Percentiles rank a stretch among this genome's conserved stretches.
Conservation (phyloP, 768 basidiomycete species). For the Podaxis pistillaris region DNA sequence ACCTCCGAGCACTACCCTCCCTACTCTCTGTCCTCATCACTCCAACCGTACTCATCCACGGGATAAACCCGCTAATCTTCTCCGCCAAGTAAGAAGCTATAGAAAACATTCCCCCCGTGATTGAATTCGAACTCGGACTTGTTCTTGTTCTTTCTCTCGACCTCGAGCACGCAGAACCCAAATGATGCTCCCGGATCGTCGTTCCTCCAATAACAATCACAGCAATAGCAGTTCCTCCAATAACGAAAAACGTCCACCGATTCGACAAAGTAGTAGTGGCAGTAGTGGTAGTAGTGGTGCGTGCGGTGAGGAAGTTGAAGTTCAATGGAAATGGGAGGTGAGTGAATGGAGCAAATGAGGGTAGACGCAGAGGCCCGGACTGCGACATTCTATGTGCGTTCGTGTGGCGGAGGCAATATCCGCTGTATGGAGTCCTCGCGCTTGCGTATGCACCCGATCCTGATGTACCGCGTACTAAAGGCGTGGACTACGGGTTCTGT, state of each 20-base stretch:
- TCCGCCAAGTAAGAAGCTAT: not conserved
- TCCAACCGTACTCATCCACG: not conserved
- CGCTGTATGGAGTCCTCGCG: not conserved
- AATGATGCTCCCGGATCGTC: not conserved
- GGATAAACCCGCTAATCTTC: slow-evolving; percentile 3
- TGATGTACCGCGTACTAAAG: not conserved
- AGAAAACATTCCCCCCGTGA: not conserved
- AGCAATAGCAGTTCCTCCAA: slow-evolving; percentile 9
- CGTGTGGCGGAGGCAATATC: not conserved
- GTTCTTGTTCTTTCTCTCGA: not conserved
- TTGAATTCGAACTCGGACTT: not conserved
- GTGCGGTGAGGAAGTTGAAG: not conserved
- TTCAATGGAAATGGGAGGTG: not conserved
- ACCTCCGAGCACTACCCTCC: not conserved
- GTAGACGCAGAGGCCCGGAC: not conserved
- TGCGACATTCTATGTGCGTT: not conserved
- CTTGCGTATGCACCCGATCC: not conserved
- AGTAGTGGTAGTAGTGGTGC: not conserved
- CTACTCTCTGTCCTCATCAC: not conserved
- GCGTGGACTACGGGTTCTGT: not conserved
- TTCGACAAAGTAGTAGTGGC: not conserved
- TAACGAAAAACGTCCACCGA: slow-evolving; percentile 4
- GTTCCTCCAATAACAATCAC: slow-evolving; percentile 8
- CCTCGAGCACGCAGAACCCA: not conserved
- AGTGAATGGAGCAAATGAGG: not conserved